These are phyloP conservation scores for Suillus luteus DNA, from an alignment of 768 basidiomycete genomes.

Conservation along the genomic window DNA sequence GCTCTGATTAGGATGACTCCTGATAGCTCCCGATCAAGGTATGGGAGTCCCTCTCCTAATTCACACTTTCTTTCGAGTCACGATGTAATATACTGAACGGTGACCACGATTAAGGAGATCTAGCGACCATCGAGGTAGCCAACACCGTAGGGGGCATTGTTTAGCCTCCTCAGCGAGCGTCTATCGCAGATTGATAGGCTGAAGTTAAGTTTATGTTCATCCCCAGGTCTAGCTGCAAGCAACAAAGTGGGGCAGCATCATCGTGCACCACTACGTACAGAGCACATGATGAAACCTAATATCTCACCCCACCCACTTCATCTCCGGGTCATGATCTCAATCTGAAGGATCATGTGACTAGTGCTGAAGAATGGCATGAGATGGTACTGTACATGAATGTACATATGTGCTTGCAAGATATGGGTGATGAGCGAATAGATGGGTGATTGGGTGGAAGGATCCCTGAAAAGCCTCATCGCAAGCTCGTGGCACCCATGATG, in stretches of 20 bases:
- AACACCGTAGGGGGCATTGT: neutral
- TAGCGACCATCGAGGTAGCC: no score
- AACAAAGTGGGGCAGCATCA: conserved; percentile 3
- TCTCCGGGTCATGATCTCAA: conserved; percentile 1
- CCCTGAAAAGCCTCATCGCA: conserved; percentile 10
- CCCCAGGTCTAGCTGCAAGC: neutral
- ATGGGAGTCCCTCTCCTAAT: neutral
- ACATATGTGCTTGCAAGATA: neutral
- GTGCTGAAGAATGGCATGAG: neutral
- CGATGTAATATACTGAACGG: neutral
- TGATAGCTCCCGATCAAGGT: neutral
- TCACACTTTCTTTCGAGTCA: neutral
- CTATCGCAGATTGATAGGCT: conserved; percentile 1
- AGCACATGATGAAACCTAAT: neutral
- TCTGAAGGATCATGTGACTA: neutral
- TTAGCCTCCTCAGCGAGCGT: neutral
- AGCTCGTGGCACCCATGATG: conserved; percentile 42
- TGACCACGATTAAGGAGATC: neutral
- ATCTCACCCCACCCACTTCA: conserved; percentile 5
- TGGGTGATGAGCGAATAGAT: conserved; percentile 1
- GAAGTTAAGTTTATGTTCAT: conserved; percentile 1
- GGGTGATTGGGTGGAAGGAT: conserved; percentile 4
- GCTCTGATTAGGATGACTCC: neutral
- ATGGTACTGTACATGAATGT: conserved; percentile 8
- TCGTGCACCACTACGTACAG: neutral